Evolutionary conservation across 2,329 filamentous ascomycete species (phyloP), one percentile per base, ranked within the genome.

Genomic region (Diaporthe citri): DNA sequence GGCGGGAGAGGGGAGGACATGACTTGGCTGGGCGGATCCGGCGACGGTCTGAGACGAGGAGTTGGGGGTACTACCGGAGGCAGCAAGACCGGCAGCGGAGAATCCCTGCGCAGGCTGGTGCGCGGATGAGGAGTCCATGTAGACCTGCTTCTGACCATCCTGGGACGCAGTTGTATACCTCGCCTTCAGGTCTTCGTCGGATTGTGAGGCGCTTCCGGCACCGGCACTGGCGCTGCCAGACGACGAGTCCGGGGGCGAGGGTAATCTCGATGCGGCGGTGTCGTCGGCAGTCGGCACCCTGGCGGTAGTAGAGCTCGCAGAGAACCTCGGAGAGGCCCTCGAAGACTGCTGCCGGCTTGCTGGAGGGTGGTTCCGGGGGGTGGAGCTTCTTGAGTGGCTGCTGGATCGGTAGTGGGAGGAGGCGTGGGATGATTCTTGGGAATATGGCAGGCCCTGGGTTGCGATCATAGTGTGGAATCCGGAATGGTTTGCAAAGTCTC

Each of bases 401-500:
- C 80, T 80, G n/a, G 85, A 84, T 77, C 77, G 84, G 81, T 78
- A 83, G 75, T 83, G 82, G 74, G 74, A 74, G 46, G 73, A 85
- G 73, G 86, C 81, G 75, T 86, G 86, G 77, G 85, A 86, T 78
- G 87, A 86, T 78, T 87, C 87, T 77, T 86, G 86, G 77, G 85
- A 86, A 77, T 83, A 78, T 13, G 74, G 84, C 77, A 87, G 79
- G 69, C 85, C 85, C 59, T 87, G 83, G 74, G 85, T 84, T 75
- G 86, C 84, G 87, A 95, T 93, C 88, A 92, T 93, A 86, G 88
- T 91, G 87, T 91, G 90, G 85, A 93, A 93, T 85, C 91, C 90
- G 80, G 90, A 88, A 85, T 95, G 92, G 84, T 94, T 90, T 85
- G 92, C 91, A 86, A 92, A 92, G 87, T 96, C 94, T 83, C 90